Percentiles rank a stretch among this genome's conserved stretches.
These are phyloP conservation scores for Scenedesmus sp. DNA, from an alignment of 163 green algal genomes.

Conservation along the genomic window DNA sequence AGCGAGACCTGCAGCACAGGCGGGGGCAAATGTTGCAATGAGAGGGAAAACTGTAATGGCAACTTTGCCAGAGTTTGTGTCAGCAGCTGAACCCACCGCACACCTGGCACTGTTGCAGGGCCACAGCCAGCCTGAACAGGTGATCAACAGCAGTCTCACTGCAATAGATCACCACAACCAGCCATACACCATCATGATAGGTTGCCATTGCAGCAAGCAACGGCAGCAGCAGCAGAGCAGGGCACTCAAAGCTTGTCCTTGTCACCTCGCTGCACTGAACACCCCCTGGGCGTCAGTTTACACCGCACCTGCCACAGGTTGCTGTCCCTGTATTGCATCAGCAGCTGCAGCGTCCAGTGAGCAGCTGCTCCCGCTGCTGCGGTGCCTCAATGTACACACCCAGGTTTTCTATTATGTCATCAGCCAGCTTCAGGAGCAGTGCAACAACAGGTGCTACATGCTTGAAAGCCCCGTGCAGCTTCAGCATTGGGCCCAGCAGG, in stretches of 20 bases:
- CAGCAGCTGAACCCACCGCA: background rate
- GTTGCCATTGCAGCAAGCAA: background rate
- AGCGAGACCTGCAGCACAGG: slow-evolving; percentile 42
- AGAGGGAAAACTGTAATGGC: background rate
- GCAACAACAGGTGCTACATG: slow-evolving; percentile 50
- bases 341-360: slow-evolving; percentile 83
- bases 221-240: background rate
- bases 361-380: slow-evolving; percentile 62
- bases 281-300: background rate
- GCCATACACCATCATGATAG: background rate
- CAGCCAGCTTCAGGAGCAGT: slow-evolving; percentile 83
- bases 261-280: too few relatives aligned
- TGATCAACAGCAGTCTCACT: too few relatives aligned
- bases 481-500: slow-evolving; percentile 72
- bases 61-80: background rate
- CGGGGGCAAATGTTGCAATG: background rate
- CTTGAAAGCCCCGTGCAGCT: slow-evolving; percentile 62
- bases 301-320: slow-evolving; percentile 65
- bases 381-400: slow-evolving; percentile 64
- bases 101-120: background rate
- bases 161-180: too few relatives aligned
- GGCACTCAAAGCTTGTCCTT: background rate
- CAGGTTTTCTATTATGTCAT: slow-evolving; percentile 77
- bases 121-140: too few relatives aligned
- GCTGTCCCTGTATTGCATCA: slow-evolving; percentile 75